Percentiles rank a stretch among this genome's conserved stretches.
These are phyloP conservation scores for Kockovaella imperatae DNA, from an alignment of 768 basidiomycete species.

Conservation along the genomic window DNA sequence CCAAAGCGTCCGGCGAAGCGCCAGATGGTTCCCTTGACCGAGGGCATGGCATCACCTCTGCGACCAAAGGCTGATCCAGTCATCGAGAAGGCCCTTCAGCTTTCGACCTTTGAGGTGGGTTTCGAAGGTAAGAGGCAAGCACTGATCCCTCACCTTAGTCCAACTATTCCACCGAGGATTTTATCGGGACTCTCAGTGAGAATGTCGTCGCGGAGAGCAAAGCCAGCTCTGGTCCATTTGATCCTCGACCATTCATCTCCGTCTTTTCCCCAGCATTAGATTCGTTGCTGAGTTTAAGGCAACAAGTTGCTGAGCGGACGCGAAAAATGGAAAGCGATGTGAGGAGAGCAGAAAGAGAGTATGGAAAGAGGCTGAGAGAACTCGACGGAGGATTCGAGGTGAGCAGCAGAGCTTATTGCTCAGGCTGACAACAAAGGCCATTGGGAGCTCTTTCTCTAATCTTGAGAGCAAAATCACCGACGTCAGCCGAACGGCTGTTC, in stretches of 20 bases:
- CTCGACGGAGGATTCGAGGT: conserved; percentile 92
- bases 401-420: conserved; percentile 20
- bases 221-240: conserved; percentile 77
- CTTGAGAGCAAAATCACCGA: conserved; percentile 89
- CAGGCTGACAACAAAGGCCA: conserved; percentile 54
- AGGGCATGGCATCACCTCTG: too few species aligned
- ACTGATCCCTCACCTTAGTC: background rate
- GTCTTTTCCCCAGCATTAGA: conserved; percentile 90
- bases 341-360: conserved; percentile 78
- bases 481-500: conserved; percentile 85
- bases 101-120: conserved; percentile 2
- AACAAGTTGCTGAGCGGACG: conserved; percentile 81
- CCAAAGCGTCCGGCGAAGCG: too few species aligned
- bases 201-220: conserved; percentile 80
- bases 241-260: conserved; percentile 83
- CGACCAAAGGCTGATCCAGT: too few species aligned
- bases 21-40: too few species aligned
- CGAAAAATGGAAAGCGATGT: conserved; percentile 90
- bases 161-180: conserved; percentile 68
- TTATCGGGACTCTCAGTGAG: conserved; percentile 76
- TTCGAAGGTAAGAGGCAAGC: background rate
- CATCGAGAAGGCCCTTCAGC: background rate
- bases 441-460: conserved; percentile 74
- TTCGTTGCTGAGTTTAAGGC: conserved; percentile 72
- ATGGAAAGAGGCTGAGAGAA: conserved; percentile 88